These are phyloP conservation scores for Saccharomycopsis sp. DNA, from an alignment of 805 yeast species.

Conservation along the genomic window DNA sequence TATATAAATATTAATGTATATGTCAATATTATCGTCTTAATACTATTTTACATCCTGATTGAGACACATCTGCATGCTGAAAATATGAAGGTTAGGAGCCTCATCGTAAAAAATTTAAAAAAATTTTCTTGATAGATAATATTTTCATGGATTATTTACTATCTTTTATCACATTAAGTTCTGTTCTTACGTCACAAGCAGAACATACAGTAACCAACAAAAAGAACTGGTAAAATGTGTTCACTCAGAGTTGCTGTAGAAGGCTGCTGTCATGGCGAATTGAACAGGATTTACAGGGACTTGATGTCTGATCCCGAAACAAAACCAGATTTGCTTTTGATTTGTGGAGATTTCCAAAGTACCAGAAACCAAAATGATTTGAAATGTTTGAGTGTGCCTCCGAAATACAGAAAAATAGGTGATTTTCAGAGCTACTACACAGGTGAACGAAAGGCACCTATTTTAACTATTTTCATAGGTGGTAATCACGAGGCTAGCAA, in stretches of 20 bases:
- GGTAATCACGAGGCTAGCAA: slow-evolving; percentile 94
- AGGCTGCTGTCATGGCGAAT: slow-evolving; percentile 88
- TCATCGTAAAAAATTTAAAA: neutral
- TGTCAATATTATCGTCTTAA: too few species aligned
- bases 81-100: neutral
- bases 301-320: slow-evolving; percentile 20
- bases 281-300: slow-evolving; percentile 48
- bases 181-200: neutral
- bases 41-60: neutral
- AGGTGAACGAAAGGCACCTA: slow-evolving; percentile 59
- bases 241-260: slow-evolving; percentile 53
- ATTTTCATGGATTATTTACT: neutral
- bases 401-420: slow-evolving; percentile 66
- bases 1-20: too few species aligned
- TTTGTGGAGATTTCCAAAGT: slow-evolving; percentile 93
- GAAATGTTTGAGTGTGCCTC: slow-evolving; percentile 67
- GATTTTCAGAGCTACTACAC: slow-evolving; percentile 72
- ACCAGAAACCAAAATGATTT: slow-evolving; percentile 59
- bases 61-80: neutral
- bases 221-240: too few species aligned
- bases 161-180: too few species aligned
- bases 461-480: slow-evolving; percentile 77
- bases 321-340: slow-evolving; percentile 53
- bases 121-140: neutral
- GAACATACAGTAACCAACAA: neutral